Conservation (phyloP, 1,139 yeast species). For the Kurtzmaniella quercitrusa region DNA sequence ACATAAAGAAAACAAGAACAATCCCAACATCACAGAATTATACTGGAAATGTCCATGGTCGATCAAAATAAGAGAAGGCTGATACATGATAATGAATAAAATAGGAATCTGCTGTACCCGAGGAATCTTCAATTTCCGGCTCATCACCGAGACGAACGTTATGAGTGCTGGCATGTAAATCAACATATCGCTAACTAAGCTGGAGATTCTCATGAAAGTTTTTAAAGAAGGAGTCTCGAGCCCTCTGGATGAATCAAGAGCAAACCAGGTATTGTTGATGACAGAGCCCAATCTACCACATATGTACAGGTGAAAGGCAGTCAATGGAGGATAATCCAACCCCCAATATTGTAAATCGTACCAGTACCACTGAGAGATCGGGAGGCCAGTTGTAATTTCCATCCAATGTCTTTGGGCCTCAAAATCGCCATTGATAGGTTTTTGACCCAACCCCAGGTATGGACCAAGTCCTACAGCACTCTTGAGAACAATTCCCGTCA, state of each 20-base stretch:
- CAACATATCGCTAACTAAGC: conserved; percentile 67
- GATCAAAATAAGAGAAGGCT: conserved; percentile 75
- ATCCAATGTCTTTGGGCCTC: conserved; percentile 99
- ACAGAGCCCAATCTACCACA: conserved; percentile 69
- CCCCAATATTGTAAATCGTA: conserved; percentile 95
- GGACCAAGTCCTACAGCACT: conserved; percentile 88
- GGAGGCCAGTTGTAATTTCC: conserved; percentile 79
- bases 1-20: conserved; percentile 63
- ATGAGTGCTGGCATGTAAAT: conserved; percentile 79
- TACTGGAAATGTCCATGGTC: conserved; percentile 98
- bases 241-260: conserved; percentile 68
- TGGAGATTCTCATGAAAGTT: conserved; percentile 80
- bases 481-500: conserved; percentile 71
- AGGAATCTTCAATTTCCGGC: conserved; percentile 47
- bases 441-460: conserved; percentile 64
- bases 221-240: conserved; percentile 62
- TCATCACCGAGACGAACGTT: conserved; percentile 63
- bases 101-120: conserved; percentile 76
- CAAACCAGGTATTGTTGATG: conserved; percentile 72
- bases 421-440: conserved; percentile 90
- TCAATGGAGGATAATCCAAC: conserved; percentile 92
- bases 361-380: conserved; percentile 78
- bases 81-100: conserved; percentile 70
- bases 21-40: conserved; percentile 91
- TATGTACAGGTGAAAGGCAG: conserved; percentile 87